Percentiles rank a stretch among this genome's conserved stretches.
phyloP scores from a whole-genome alignment of 2,329 filamentous ascomycete species.

The Didymella lethalis region DNA sequence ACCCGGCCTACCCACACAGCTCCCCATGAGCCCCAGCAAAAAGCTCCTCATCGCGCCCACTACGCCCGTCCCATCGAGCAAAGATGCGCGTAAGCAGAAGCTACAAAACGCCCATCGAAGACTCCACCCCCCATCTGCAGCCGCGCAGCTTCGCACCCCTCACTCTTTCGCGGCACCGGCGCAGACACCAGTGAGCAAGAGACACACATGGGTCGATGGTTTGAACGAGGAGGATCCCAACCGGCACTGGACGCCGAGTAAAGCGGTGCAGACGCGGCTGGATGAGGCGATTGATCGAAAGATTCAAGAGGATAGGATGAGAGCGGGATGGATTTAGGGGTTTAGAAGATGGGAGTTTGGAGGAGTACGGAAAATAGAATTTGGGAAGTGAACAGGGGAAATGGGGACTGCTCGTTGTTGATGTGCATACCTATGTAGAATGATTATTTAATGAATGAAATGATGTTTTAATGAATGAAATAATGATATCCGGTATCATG shows the following conservation, averaged over 20 bases:
- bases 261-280: slow-evolving; percentile 28
- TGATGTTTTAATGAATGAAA: background rate
- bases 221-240: slow-evolving; percentile 19
- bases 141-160: background rate
- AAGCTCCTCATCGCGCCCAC: slow-evolving; percentile 1
- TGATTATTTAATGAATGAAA: background rate
- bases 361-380: too few relatives aligned
- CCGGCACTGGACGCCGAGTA: slow-evolving; percentile 33
- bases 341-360: too few relatives aligned
- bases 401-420: background rate
- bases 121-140: background rate
- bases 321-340: slow-evolving; percentile 14
- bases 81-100: background rate
- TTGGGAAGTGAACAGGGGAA: too few relatives aligned
- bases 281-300: slow-evolving; percentile 40
- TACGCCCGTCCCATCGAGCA: background rate
- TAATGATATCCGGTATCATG: background rate
- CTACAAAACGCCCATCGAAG: background rate
- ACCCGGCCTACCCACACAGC: slow-evolving; percentile 19
- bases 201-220: background rate
- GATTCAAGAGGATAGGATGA: slow-evolving; percentile 31
- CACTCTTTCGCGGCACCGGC: slow-evolving; percentile 1
- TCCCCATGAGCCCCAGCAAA: slow-evolving; percentile 10
- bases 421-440: background rate
- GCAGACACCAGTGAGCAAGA: background rate